Conservation (phyloP, 805 yeast genomes). For the Spathaspora girioi region DNA sequence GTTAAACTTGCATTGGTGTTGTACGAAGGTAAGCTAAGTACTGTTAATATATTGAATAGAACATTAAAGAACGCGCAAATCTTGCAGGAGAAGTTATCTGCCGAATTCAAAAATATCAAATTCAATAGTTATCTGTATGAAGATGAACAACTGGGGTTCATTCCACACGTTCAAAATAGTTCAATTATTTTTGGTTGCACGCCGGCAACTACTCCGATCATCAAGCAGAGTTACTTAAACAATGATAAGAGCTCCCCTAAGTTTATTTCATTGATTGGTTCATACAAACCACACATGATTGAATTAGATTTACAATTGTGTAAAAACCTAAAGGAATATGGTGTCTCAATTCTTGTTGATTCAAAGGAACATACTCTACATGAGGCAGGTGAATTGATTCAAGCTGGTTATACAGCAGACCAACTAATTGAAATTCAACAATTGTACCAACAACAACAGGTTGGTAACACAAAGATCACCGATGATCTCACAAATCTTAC, state of each 20-base stretch:
- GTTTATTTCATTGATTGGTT: constrained; percentile 60
- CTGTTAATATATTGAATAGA: constrained; percentile 47
- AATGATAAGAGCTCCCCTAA: constrained; percentile 20
- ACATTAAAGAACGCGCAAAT: constrained; percentile 36
- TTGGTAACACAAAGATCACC: constrained; percentile 4
- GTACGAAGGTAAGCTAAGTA: constrained; percentile 32
- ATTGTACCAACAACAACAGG: constrained; percentile 15
- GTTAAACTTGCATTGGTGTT: constrained; percentile 37
- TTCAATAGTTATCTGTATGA: constrained; percentile 18
- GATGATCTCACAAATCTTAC: constrained; percentile 26
- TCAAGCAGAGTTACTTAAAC: constrained; percentile 28
- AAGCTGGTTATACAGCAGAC: constrained; percentile 32
- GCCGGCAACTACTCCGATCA: constrained; percentile 51
- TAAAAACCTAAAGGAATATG: constrained; percentile 23
- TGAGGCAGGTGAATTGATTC: constrained; percentile 67
- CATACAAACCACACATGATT: constrained; percentile 64
- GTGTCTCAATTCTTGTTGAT: constrained; percentile 53
- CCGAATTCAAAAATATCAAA: constrained; percentile 23
- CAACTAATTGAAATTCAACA: constrained; percentile 49
- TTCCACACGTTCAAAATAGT: constrained; percentile 27
- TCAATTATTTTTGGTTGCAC: constrained; percentile 57
- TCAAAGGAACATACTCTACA: constrained; percentile 51
- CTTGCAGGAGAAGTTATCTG: constrained; percentile 19
- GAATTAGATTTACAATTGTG: constrained; percentile 52
- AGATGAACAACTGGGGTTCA: constrained; percentile 13